Evolutionary conservation across 1,284 basidiomycete species (phyloP), one percentile per base, ranked within the genome.

Genomic region (Phellopilus nigrolimitatus): DNA sequence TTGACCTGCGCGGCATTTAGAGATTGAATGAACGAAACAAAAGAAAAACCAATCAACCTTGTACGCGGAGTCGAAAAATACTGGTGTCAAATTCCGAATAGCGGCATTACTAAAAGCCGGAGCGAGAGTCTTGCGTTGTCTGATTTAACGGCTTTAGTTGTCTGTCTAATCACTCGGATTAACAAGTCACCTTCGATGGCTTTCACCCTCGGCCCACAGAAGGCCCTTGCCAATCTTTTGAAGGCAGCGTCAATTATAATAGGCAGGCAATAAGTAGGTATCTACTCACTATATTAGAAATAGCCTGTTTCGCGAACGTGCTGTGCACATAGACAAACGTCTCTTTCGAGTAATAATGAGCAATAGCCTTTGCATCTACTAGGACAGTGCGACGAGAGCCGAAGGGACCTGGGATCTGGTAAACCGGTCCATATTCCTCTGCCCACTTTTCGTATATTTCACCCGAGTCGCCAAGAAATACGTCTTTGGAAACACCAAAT

Each of bases 351-450:
- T 74, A 78, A 49, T 79, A 72, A 54, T 82, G 76, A 0, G 71
- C 64, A 28, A 76, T 64, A 0, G 80, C 80, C 57, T 74, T 79
- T 0, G 78, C 74, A 56, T 83, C 81, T 36, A 69, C 69, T 8
- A 83, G 63, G 3, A 78, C 60, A 17, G 81, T 63, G 17, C 61
- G 62, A 5, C 56, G 67, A 0, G 62, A 57, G 0, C 77, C 77
- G 15, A 82, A 60, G 0, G 64, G 56, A 0, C 60, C 59, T 0
- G 77, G 70, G 19, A 78, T 55, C 38, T 65, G 58, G 56, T 68
- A 81, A 0, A 71, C 75, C 4, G 68, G 61, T 3, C 80, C 80
- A 41, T 78, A 80, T 46, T 75, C 62, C 8, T 64, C 60, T 0
- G 68, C 68, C 71, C 70, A 70, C 13, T 57, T 53, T 49, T 70